A percentile compares a stretch with the other conserved stretches of the same genome.
phyloP scores from a whole-genome alignment of 23 red algal species.

The Gracilaria gracilis region DNA sequence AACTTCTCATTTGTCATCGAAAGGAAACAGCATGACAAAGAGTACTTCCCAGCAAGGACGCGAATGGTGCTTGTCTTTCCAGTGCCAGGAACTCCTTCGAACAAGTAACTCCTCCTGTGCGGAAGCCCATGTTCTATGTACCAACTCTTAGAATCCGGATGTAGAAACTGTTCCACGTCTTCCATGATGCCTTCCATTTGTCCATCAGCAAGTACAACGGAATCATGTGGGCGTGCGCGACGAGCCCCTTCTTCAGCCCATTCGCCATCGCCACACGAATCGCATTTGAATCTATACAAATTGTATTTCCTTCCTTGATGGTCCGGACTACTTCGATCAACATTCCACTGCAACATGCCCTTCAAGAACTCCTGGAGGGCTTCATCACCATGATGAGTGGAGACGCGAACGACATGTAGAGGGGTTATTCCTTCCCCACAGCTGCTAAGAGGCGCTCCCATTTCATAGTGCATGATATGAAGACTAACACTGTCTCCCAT shows the following conservation, averaged over 20 bases:
- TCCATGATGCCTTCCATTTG: conserved; percentile 27
- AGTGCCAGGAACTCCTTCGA: conserved; percentile 62
- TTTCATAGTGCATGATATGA: conserved; percentile 31
- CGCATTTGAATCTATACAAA: conserved; percentile 25
- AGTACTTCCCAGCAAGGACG: conserved; percentile 43
- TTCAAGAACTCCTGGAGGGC: conserved; percentile 3
- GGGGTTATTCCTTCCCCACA: background rate
- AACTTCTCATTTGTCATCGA: conserved; percentile 53
- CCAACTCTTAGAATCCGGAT: conserved; percentile 39
- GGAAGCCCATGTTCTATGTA: conserved; percentile 54
- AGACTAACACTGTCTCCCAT: background rate
- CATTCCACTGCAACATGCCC: conserved; percentile 15
- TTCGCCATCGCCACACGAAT: background rate
- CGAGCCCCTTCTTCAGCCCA: conserved; percentile 20
- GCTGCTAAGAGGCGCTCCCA: background rate
- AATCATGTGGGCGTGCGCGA: conserved; percentile 12
- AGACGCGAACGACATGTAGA: conserved; percentile 9
- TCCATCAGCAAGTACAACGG: conserved; percentile 29
- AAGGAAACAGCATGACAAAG: conserved; percentile 40
- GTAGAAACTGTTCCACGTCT: conserved; percentile 42
- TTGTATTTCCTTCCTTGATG: conserved; percentile 22
- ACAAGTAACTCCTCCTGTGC: conserved; percentile 50
- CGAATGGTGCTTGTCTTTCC: conserved; percentile 72
- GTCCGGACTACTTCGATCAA: conserved; percentile 6
- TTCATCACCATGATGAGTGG: conserved; percentile 15